Evolutionary conservation across 805 yeast genomes (phyloP), one percentile per base, ranked within the genome.

Genomic region (Candida loeiensis): DNA sequence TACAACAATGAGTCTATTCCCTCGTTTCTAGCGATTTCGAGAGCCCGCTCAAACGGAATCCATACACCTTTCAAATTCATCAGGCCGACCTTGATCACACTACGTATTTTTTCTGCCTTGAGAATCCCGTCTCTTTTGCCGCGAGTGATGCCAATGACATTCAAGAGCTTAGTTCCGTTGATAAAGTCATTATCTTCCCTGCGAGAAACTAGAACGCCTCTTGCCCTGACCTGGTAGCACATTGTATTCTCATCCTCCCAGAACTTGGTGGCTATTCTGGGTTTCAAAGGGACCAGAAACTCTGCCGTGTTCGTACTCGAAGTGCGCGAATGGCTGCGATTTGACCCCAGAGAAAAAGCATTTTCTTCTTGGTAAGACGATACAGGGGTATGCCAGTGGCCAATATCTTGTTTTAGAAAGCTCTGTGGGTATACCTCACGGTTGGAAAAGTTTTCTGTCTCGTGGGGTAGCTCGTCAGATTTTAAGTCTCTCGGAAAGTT

Each of bases 41-140:
- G 50, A 1, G 71, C 71, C 31, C 69, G 48, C 3, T 61, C 66
- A 43, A 64, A 59, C 1, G 71, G 71, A 13, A 66, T 56, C 72
- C 72, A 66, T 1, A 66, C 67, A 6, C 72, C 72, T 40, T 66
- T 66, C 37, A 66, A 48, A 39, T 61, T 61, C 71, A 66, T 66
- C 3, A 67, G 50, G 0, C 72, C 72, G 5, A 56, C 56, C 45
- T 63, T 61, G 4, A 65, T 67, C 3, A 45, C 48, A 14, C 34
- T 45, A 31, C 60, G 54, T 4, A 42, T 44, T 39, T 56, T 61
- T 40, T 66, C 72, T 3, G 61, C 47, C 40, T 66, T 66, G 31
- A 66, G 49, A 18, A 65, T 61, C 8, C 71, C 71, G 47, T 66
- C 72, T 21, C 71, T 43, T 43, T 62, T 61, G 4, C 72, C 72